Evolutionary conservation across 1,284 basidiomycete genomes (phyloP), one percentile per base, ranked within the genome.

Genomic region (Pholiota adiposa): DNA sequence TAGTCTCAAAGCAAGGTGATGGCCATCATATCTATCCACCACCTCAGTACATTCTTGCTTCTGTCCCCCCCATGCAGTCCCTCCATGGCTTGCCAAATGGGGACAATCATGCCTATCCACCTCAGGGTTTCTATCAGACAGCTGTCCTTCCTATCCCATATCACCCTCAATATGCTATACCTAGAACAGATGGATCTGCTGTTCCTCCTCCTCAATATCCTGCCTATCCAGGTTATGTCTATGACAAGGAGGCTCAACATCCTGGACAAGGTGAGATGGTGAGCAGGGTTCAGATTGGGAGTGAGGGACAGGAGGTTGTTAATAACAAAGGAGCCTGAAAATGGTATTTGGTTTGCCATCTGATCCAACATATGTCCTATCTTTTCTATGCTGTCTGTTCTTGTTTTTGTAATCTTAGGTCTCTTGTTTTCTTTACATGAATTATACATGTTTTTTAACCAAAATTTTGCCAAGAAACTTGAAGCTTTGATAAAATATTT

Each of bases 1-100:
- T 78, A 27, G 72, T 78, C 77, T 54, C 78, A 58, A 87, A 85
- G 72, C 82, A 81, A 23, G 79, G 81, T 56, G 84, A 84, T 65
- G 73, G 69, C n/a, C 67, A 72, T 44, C 75, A 80, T 76, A 60
- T 82, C 79, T 70, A 73, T 79, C 12, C 79, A 76, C 29, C 71
- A 76, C 58, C 80, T 62, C 81, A 63, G 29, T 72, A 69, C 43
- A 69, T 65, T 52, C 52, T 70, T 34, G 51, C 65, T 19, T 56
- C 66, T 0, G 57, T 61, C 68, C 66, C 79, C 43, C 60, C 64
- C 67, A 60, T 74, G 62, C 69, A 78, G 63, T 68, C 74, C 59
- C 64, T 74, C 33, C 77, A 77, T 62, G 70, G 65, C 14, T 75
- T 75, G 40, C 78, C 82, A 58, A 83, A 84, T 25, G 75, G 75